Base-by-base conservation (phyloP, 768 basidiomycete genomes). In the Mycena vitilis region DNA sequence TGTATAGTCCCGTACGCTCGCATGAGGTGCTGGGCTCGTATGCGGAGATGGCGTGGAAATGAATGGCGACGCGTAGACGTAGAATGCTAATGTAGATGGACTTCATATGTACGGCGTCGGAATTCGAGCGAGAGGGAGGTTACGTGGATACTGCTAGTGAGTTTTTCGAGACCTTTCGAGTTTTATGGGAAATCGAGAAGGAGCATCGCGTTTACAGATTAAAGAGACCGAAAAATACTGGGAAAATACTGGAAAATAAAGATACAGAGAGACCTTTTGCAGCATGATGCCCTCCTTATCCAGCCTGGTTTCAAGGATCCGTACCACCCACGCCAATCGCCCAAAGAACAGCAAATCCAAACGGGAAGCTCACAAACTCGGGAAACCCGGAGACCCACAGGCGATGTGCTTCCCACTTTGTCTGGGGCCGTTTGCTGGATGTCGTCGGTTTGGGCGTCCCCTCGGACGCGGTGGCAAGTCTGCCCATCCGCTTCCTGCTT, bases 21-120 rank as follows among this genome's bases (percentile, higher is more conserved):
- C 72, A 84, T 40, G 78, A 76, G 52, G 76, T 83, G 63, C 60
- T 85, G 44, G 82, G 80, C 38, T 22, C 77, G 66, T 86, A 81
- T 72, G 85, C 85, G n/a, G 73, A 75, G 60, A 73, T 71, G 23
- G 72, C 30, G 59, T 79, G 78, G 79, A 30, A 78, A 78, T 57
- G 79, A 70, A 36, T 45, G 5, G 16, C 3, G 44, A 16, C 44
- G 2, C 51, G 49, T 12, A 23, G 6, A 23, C 23, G 23, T 30
- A 30, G 30, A 30, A 30, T 2, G 5, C 30, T 30, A 30, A 30
- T 30, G 30, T 30, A 30, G 30, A 30, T 30, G 30, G 30, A 30
- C 30, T 30, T 30, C 30, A 30, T 30, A 30, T 30, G 30, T 30
- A 30, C 30, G 30, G 30, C 5, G 30, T 30, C 5, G 5, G 30